These are phyloP conservation scores for Mycoemilia scoparia DNA, from an alignment of 192 early-diverging fungal genomes.

Conservation along the genomic window DNA sequence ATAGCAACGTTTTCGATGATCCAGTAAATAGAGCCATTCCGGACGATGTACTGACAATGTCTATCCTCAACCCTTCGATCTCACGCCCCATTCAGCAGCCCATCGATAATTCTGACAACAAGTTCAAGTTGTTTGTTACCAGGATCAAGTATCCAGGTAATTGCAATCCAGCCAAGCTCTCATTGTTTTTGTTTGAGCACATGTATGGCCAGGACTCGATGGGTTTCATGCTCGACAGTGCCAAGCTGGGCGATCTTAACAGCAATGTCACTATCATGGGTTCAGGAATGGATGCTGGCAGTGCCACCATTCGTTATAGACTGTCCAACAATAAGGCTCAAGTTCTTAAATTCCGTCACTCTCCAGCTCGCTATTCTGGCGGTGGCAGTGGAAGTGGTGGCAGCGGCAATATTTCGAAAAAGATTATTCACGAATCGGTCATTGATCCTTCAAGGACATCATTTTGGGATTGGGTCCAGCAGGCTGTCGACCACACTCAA, in stretches of 20 bases:
- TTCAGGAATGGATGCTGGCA: conserved; percentile 3
- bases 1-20: background rate
- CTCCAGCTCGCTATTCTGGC: background rate
- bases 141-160: too few relatives aligned
- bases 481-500: conserved; percentile 9
- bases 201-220: conserved; percentile 10
- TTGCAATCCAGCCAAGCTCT: too few relatives aligned
- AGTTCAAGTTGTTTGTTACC: too few relatives aligned
- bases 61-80: too few relatives aligned
- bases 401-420: background rate
- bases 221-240: conserved; percentile 52
- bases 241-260: conserved; percentile 8
- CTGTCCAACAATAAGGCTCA: background rate
- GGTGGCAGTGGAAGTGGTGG: too few relatives aligned
- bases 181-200: conserved; percentile 4
- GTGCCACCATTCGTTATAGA: conserved; percentile 16
- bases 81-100: too few relatives aligned
- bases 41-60: conserved; percentile 1
- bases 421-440: background rate
- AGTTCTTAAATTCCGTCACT: background rate
- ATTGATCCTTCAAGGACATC: too few relatives aligned
- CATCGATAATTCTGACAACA: too few relatives aligned
- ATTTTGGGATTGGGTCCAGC: conserved; percentile 54
- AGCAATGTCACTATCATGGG: conserved; percentile 14
- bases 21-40: background rate